phyloP scores from a whole-genome alignment of 371 early-diverging fungal genomes.

The Fennellomyces sp. region DNA sequence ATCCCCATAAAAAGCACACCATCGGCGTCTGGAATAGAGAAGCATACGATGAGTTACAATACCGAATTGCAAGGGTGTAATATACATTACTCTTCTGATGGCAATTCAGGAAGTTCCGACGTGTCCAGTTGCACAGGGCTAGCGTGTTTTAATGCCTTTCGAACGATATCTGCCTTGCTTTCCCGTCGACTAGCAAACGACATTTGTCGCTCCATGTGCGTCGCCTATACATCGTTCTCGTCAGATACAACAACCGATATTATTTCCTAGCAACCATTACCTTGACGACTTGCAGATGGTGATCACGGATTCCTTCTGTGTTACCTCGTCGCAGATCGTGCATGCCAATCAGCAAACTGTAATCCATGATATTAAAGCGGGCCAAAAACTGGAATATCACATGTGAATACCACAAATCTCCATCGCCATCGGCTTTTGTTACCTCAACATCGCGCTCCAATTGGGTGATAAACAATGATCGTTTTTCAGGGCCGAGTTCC shows the following conservation, averaged over 20 bases:
- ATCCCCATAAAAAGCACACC: constrained; percentile 86
- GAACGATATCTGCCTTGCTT: constrained; percentile 65
- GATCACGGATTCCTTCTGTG: constrained; percentile 80
- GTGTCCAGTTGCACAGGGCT: constrained; percentile 68
- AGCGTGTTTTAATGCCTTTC: constrained; percentile 66
- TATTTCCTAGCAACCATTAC: constrained; percentile 4
- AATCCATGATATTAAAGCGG: constrained; percentile 93
- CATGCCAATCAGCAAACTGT: constrained; percentile 92
- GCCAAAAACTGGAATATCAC: constrained; percentile 60
- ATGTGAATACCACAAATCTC: not conserved
- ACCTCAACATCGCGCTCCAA: constrained; percentile 78
- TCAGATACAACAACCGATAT: not conserved
- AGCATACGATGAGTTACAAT: too few species aligned
- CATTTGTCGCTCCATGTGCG: constrained; percentile 28
- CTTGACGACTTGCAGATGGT: constrained; percentile 60
- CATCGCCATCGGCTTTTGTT: not conserved
- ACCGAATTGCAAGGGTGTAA: not conserved
- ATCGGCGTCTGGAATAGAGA: too few species aligned
- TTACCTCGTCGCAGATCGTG: constrained; percentile 88
- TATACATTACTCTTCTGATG: constrained; percentile 47
- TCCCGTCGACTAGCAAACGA: constrained; percentile 40
- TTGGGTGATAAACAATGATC: constrained; percentile 75
- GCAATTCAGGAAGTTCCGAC: constrained; percentile 50
- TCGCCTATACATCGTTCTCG: constrained; percentile 32
- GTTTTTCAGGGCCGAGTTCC: constrained; percentile 81